Conservation (phyloP, 305 asterid species). For the Rubia peregrina region DNA sequence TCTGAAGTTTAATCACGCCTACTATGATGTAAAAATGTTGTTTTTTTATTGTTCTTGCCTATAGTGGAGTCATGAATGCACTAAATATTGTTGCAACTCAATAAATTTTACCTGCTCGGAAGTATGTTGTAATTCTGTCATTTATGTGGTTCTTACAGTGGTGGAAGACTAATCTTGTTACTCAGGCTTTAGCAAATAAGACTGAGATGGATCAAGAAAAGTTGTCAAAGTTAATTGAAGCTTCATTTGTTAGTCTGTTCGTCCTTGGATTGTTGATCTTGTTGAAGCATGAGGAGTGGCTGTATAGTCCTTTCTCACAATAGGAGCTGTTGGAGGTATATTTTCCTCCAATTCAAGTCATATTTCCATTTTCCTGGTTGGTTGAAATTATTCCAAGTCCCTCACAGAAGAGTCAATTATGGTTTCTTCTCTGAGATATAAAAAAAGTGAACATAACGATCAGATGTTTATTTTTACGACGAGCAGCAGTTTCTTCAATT, state of each 20-base stretch:
- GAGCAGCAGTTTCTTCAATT: too few species aligned
- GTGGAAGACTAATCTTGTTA: conserved; percentile 72
- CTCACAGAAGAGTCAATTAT: too few species aligned
- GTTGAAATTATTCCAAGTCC: neutral
- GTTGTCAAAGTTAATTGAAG: conserved; percentile 51
- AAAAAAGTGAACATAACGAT: too few species aligned
- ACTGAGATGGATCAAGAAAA: conserved; percentile 43
- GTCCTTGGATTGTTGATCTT: conserved; percentile 61
- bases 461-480: too few species aligned
- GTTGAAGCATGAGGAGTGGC: conserved; percentile 93
- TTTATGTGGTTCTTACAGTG: conserved; percentile 75
- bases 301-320: conserved; percentile 76
- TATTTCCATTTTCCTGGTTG: neutral
- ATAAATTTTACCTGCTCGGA: conserved; percentile 64
- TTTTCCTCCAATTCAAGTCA: neutral
- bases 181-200: conserved; percentile 47
- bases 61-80: conserved; percentile 76
- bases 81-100: conserved; percentile 53
- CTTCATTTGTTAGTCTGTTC: conserved; percentile 72
- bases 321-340: conserved; percentile 95
- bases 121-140: conserved; percentile 58
- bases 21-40: too few species aligned
- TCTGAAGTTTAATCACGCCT: too few species aligned
- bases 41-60: conserved; percentile 8
- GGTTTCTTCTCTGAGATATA: too few species aligned